Base-by-base conservation (phyloP, 2,329 filamentous ascomycete genomes). In the Proliferodiscus dingleyae region DNA sequence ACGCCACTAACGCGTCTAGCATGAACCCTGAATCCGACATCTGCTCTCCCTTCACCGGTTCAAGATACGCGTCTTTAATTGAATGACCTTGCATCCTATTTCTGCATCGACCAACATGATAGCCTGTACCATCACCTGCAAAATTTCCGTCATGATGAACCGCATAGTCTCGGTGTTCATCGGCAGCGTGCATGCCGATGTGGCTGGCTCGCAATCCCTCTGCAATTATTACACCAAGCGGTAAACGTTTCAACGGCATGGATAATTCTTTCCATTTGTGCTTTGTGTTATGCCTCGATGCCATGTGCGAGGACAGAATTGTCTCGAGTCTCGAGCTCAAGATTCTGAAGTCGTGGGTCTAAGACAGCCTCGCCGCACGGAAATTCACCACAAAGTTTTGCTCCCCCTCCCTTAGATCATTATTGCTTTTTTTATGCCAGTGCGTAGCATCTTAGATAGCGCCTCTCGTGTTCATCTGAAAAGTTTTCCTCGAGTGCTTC, bases 241-340 rank as follows among this genome's bases (percentile, higher is more conserved):
- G 23, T 4, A 19, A 13, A 19, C 10, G 13, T 21, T 3, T 37
- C 34, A 18, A 19, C 5, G 5, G 19, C 3, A 5, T 10, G 34
- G 33, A 21, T 16, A 24, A 23, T 19, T 41, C 30, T 19, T 23
- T 36, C 30, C 19, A 26, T 5, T 36, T 28, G 16, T 45, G 37
- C 24, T 24, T 41, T 23, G 21, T 30, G 36, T 23, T 11, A 33
- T 41, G 15, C 37, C 13, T 40, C 41, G 26, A 34, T 46, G 45
- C 47, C 47, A 50, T 52, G 47, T 37, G 23, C 19, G 15, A 41
- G 33, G 21, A 29, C 40, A 39, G 28, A 9, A 15, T 16, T n/a
- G 8, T 21, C 34, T 37, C 10, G 18, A 9, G 33, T 21, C 6
- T 6, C 10, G 15, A 11, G 13, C 9, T 19, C 13, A 13, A 21